Conservation (phyloP, 805 yeast genomes). For the Wickerhamomyces ciferrii region DNA sequence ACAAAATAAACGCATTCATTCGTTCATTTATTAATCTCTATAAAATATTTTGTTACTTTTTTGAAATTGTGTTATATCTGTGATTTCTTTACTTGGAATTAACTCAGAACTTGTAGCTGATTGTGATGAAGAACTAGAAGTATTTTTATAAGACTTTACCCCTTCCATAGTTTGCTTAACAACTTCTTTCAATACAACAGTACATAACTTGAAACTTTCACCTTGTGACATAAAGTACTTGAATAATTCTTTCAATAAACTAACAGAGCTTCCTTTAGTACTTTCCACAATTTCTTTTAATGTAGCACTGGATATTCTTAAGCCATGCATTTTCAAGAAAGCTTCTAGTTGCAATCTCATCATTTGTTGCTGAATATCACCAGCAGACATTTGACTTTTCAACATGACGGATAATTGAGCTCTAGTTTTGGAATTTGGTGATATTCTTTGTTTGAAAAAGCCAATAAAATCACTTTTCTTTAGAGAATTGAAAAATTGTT, state of each 20-base stretch:
- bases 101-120: background rate
- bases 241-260: slow-evolving; percentile 35
- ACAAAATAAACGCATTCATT: no score
- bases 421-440: slow-evolving; percentile 30
- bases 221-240: slow-evolving; percentile 37
- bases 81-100: slow-evolving; percentile 2
- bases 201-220: slow-evolving; percentile 30
- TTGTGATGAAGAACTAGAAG: background rate
- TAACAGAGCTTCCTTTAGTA: slow-evolving; percentile 31
- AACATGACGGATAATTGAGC: slow-evolving; percentile 36
- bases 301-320: slow-evolving; percentile 36
- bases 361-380: slow-evolving; percentile 29
- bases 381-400: slow-evolving; percentile 28
- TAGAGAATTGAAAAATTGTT: slow-evolving; percentile 27
- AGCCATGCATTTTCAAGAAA: slow-evolving; percentile 41
- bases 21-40: background rate
- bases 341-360: slow-evolving; percentile 36
- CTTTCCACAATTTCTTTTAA: slow-evolving; percentile 32
- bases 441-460: slow-evolving; percentile 30
- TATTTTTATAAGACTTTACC: slow-evolving; percentile 3
- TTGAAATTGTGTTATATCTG: background rate
- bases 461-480: slow-evolving; percentile 26
- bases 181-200: slow-evolving; percentile 29
- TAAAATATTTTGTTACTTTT: background rate
- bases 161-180: slow-evolving; percentile 19